Percentiles rank a stretch among this genome's conserved stretches.
These are phyloP conservation scores for Rhizoctonia solani DNA, from an alignment of 1,284 basidiomycete genomes.

Conservation along the genomic window DNA sequence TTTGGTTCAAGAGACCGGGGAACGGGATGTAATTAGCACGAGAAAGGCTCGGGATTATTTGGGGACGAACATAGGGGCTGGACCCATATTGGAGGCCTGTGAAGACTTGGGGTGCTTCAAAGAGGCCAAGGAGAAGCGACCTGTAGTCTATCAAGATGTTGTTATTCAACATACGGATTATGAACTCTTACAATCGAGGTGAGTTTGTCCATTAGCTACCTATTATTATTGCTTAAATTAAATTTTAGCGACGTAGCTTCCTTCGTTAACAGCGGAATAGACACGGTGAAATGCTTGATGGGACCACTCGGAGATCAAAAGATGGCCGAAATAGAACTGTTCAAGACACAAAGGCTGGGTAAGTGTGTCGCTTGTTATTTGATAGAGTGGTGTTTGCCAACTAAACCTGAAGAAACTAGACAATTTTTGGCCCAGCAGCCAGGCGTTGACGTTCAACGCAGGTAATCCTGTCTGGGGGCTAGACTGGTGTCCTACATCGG, in stretches of 20 bases:
- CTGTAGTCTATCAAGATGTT: slow-evolving; percentile 58
- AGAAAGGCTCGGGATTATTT: slow-evolving; percentile 1
- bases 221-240: neutral
- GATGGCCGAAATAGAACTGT: slow-evolving; percentile 55
- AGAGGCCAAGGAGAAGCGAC: slow-evolving; percentile 60
- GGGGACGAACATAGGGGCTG: slow-evolving; percentile 55
- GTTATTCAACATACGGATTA: slow-evolving; percentile 50
- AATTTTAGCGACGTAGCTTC: slow-evolving; percentile 55
- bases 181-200: slow-evolving; percentile 55
- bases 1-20: neutral
- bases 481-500: slow-evolving; percentile 86
- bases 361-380: slow-evolving; percentile 41
- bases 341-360: slow-evolving; percentile 64
- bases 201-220: slow-evolving; percentile 43
- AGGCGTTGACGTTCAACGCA: slow-evolving; percentile 72
- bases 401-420: slow-evolving; percentile 40
- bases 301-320: slow-evolving; percentile 62
- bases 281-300: slow-evolving; percentile 60
- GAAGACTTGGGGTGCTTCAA: slow-evolving; percentile 79
- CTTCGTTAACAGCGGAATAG: slow-evolving; percentile 60
- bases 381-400: neutral
- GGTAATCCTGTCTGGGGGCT: slow-evolving; percentile 85
- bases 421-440: slow-evolving; percentile 40
- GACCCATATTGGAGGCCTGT: slow-evolving; percentile 70
- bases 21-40: slow-evolving; percentile 7